Base-by-base conservation (phyloP, 805 yeast species). In the Pichia exigua region DNA sequence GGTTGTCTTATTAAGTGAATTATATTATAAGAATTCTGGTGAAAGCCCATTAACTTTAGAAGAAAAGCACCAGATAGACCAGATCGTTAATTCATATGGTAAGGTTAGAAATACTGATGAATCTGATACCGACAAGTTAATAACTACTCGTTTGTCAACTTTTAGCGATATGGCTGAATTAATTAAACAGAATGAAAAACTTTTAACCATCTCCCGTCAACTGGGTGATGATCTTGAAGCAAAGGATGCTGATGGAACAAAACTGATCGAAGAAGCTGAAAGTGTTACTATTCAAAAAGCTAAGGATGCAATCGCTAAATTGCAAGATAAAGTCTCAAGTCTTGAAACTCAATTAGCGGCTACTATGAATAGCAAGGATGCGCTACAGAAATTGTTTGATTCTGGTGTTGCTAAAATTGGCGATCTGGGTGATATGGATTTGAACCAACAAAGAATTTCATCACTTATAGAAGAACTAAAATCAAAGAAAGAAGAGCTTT, bases 171-270 rank as follows among this genome's bases (percentile, higher is more conserved):
- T 87, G 15, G 71, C 75, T 13, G 95, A 86, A 46, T 70, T 92
- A 48, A 87, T 88, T 59, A 70, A 76, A 48, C 86, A 82, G 65
- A 92, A 92, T 62, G 80, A 83, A 57, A 86, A 88, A 48, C 73
- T 92, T 27, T 67, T 90, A 38, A 70, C 73, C 39, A 79, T 86
- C 2, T 80, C 87, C 1, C 76, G 98, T 55, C 79, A 78, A 47
- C 71, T 92, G 18, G 95, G 92, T 12, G 73, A 76, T 41, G 80
- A 82, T 60, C 70, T 91, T 50, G 97, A 91, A 62, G 18, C 24
- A 10, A 95, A 87, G 58, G 60, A 61, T 17, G 82, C 79, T 56
- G 71, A 73, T 21, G 67, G 70, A 3, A 81, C 80, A 0, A 71
- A 78, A 18, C 74, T 71, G 46, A 22, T 41, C 9, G 88, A 83